A percentile compares a stretch with the other conserved stretches of the same genome.
phyloP scores from a whole-genome alignment of 176 grass and related monocot species.

The Puccinellia tenuiflora region DNA sequence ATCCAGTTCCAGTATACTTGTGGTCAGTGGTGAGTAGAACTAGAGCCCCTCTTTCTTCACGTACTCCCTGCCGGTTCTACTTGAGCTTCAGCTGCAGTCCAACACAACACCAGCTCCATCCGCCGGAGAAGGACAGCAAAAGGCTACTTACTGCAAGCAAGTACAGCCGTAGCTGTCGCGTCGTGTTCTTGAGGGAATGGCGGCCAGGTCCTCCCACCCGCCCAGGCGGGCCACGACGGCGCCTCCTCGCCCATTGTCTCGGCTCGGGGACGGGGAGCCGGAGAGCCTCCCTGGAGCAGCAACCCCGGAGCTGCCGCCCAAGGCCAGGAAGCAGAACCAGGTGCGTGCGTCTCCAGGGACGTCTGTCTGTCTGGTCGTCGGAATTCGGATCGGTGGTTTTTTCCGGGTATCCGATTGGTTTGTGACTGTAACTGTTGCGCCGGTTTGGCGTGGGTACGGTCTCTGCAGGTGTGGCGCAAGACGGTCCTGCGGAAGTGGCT shows the following conservation, averaged over 20 bases:
- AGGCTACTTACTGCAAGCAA: no score
- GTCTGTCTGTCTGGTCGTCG: not conserved
- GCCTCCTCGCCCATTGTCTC: slow-evolving; percentile 28
- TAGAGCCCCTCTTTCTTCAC: no score
- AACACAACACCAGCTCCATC: no score
- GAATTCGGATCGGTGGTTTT: not conserved
- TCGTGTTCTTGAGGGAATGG: no score
- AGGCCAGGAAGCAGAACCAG: slow-evolving; percentile 58
- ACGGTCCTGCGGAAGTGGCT: slow-evolving; percentile 89
- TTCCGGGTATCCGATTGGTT: not conserved
- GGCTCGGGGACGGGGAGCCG: slow-evolving; percentile 8
- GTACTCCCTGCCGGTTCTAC: no score
- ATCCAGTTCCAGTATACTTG: no score
- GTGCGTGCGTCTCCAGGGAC: not conserved
- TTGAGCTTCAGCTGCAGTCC: no score
- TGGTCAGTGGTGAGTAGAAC: no score
- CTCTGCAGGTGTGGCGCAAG: slow-evolving; percentile 78
- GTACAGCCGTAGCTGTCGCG: no score
- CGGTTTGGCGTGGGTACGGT: slow-evolving; percentile 12
- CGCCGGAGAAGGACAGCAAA: no score
- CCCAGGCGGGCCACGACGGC: slow-evolving; percentile 14
- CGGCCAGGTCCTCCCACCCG: not conserved
- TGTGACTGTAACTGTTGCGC: slow-evolving; percentile 25
- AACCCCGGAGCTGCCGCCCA: slow-evolving; percentile 18
- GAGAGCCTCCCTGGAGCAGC: not conserved